These are phyloP conservation scores for Boletus speciosus DNA, from an alignment of 768 basidiomycete species.

Conservation along the genomic window DNA sequence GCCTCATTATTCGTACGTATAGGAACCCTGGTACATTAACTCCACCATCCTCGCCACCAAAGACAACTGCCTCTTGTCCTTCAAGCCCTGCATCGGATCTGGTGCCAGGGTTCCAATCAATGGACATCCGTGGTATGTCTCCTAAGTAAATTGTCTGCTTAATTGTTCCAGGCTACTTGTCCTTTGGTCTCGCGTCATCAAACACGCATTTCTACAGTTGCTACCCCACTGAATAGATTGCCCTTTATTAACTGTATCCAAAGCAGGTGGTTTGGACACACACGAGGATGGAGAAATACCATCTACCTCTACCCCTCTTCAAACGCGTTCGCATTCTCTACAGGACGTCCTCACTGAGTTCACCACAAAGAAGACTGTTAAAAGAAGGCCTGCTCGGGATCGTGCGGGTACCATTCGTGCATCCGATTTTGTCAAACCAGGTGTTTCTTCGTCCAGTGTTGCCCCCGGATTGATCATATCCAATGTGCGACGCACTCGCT, in stretches of 20 bases:
- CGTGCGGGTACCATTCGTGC: constrained; percentile 51
- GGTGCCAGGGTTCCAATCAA: constrained; percentile 19
- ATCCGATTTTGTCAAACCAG: constrained; percentile 37
- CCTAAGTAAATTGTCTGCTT: neutral
- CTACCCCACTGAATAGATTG: neutral
- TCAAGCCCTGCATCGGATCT: constrained; percentile 21
- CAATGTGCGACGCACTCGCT: constrained; percentile 42
- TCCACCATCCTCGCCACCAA: constrained; percentile 2
- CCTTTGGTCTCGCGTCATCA: neutral
- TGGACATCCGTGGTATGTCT: constrained; percentile 29
- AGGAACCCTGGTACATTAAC: neutral
- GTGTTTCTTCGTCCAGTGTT: constrained; percentile 2
- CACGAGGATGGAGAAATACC: constrained; percentile 9
- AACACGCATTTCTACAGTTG: neutral
- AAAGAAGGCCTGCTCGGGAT: constrained; percentile 23
- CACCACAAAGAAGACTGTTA: constrained; percentile 11
- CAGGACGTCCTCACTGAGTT: constrained; percentile 9
- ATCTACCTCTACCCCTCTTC: neutral
- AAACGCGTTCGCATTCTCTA: constrained; percentile 22
- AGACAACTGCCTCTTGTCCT: neutral
- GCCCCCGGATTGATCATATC: neutral
- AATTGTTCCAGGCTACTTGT: neutral
- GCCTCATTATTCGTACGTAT: neutral
- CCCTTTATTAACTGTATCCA: constrained; percentile 6
- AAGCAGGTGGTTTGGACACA: constrained; percentile 12